Evolutionary conservation across 257 asterid genomes (phyloP), one percentile per base, ranked within the genome.

Genomic region (Datura wrightii): DNA sequence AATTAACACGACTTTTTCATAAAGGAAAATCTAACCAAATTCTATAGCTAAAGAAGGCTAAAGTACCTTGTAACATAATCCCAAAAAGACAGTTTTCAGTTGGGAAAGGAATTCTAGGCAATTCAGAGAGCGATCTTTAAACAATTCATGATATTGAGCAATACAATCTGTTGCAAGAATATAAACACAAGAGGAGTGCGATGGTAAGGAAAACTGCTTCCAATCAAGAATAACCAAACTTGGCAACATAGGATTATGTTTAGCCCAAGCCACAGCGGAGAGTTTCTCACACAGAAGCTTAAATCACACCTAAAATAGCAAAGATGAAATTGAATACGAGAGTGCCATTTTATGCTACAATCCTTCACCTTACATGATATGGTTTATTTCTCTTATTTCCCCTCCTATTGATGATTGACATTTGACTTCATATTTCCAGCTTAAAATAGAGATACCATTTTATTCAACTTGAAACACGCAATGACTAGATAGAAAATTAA

Each of bases 391-490:
- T 8, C 53, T 39, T 69, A 39, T n/a, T 24, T 14, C 63, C 46
- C 62, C 31, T 31, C 34, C 62, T 31, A 76, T 72, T 24, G 48
- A 52, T 76, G 62, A 76, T 76, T 52, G 31, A 2, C 31, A 52
- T 52, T 14, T 14, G 31, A 76, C 82, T 76, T 52, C 46, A 52
- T 31, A 76, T 76, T 76, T 52, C 46, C 80, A 52, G 48, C 16
- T 52, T 76, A 31, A 34, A 52, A 50, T 46, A 14, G 82, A 9
- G 62, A 76, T 14, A 76, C 82, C 82, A 76, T 31, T 76, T 76
- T 76, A 76, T 76, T 76, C 31, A 52, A 50, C 82, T 76, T 76
- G 5, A 76, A 76, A 52, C 82, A 52, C 63, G 2, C 82, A 76
- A 76, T 52, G 63, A 50, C 62, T 36, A 50, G 19, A 34, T 16